These are phyloP conservation scores for Chlorociboria aeruginascens DNA, from an alignment of 495 filamentous ascomycete species.

Conservation along the genomic window DNA sequence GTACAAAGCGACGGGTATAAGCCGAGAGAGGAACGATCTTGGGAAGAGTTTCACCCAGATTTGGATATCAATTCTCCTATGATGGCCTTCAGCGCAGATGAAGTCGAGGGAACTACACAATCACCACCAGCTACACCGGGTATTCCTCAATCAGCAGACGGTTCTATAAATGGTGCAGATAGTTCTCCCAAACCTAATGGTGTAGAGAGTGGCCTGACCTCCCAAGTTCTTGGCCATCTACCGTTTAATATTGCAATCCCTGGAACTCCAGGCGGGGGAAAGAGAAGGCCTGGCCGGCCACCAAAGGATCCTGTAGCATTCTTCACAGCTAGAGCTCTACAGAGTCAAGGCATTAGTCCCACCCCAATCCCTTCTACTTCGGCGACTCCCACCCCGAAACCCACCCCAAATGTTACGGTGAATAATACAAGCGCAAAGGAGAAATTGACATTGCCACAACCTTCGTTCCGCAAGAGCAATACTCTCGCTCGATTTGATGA, in stretches of 20 bases:
- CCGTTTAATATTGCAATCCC: slow-evolving; percentile 12
- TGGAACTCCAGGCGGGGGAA: slow-evolving; percentile 14
- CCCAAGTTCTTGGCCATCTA: slow-evolving; percentile 11
- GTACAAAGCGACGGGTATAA: slow-evolving; percentile 93
- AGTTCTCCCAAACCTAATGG: slow-evolving; percentile 12
- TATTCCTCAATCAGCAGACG: slow-evolving; percentile 10
- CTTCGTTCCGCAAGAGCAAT: slow-evolving; percentile 44
- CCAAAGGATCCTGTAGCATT: slow-evolving; percentile 34
- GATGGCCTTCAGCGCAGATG: slow-evolving; percentile 65
- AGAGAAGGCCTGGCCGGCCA: slow-evolving; percentile 34
- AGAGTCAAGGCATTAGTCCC: slow-evolving; percentile 1
- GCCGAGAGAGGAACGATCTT: slow-evolving; percentile 87
- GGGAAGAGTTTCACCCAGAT: slow-evolving; percentile 94
- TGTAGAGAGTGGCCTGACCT: slow-evolving; percentile 11
- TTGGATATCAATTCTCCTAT: slow-evolving; percentile 76
- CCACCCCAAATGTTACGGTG: slow-evolving; percentile 32
- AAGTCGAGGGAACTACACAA: slow-evolving; percentile 59
- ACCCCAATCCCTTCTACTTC: background rate
- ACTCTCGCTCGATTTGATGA: slow-evolving; percentile 43
- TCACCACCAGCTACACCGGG: slow-evolving; percentile 31
- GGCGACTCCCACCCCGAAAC: slow-evolving; percentile 32
- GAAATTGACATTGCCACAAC: slow-evolving; percentile 45
- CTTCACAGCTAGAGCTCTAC: slow-evolving; percentile 32
- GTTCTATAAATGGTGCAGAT: slow-evolving; percentile 8
- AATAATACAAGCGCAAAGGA: slow-evolving; percentile 41